Evolutionary conservation across 2,329 filamentous ascomycete species (phyloP), one percentile per base, ranked within the genome.

Genomic region (Nannizziopsis arthrosporioides): DNA sequence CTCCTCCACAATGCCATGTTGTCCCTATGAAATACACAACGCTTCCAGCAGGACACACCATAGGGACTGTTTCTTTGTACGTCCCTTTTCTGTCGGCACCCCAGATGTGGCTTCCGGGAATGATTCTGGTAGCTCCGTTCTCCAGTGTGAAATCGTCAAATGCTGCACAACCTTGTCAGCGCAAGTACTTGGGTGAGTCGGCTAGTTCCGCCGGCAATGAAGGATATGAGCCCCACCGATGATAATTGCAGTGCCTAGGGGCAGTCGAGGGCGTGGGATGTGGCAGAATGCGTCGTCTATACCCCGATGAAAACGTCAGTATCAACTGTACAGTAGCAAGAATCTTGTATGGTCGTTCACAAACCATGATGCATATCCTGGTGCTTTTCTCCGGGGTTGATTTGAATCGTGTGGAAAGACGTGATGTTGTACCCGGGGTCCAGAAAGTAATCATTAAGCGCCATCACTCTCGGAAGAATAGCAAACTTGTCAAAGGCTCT

Each of bases 381-480:
- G n/a, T 60, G 54, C 19, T 56, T 56, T 55, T 67, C 65, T n/a
- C 64, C 63, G 1, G 65, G 64, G 40, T 65, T 60, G 51, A 69
- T 68, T 41, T 59, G 59, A 15, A 69, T 67, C 47, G 61, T 67
- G 45, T 67, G 63, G 30, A 66, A 60, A 5, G 61, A 58, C 36
- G 58, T 63, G 14, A 68, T 44, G 15, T 63, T 55, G 41, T 63
- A 68, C 0, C 63, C 64, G 12, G 58, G 55, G 42, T 65, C 65
- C n/a, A 70, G 56, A 49, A 68, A 68, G 49, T 63, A 61, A 22
- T 67, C 61, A 47, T 69, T 69, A 38, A 70, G 57, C 1, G 64
- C 61, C 15, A 68, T 55, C 3, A 69, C 61, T 15, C 59, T 54
- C 7, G 60, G 59, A 5, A 68, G 56, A 0, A 64, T 49, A 27